phyloP scores from a whole-genome alignment of 805 yeast genomes.

The Barnettozyma sucrosica region DNA sequence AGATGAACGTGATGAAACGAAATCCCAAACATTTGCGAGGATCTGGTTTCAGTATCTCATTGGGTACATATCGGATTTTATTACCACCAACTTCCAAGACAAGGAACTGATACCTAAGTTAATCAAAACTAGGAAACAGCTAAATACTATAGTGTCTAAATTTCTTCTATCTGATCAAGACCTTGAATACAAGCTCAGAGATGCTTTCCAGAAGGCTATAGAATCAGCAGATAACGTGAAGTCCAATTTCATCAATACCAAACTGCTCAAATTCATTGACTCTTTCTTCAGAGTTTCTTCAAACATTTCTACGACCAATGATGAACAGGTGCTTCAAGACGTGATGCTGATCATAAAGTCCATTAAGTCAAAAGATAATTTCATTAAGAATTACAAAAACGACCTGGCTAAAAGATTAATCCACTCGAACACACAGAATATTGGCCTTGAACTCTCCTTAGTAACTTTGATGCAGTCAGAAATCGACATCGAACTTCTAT shows the following conservation, averaged over 20 bases:
- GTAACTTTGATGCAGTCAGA: conserved; percentile 11
- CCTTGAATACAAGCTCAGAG: conserved; percentile 19
- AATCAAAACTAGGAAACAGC: conserved; percentile 16
- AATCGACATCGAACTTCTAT: conserved; percentile 13
- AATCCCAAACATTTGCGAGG: neutral
- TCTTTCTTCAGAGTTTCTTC: conserved; percentile 12
- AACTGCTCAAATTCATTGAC: conserved; percentile 17
- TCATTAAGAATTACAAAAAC: conserved; percentile 16
- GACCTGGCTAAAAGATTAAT: conserved; percentile 21
- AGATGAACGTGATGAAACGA: neutral
- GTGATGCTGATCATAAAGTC: conserved; percentile 18
- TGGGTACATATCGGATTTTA: conserved; percentile 7
- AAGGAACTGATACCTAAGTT: conserved; percentile 10
- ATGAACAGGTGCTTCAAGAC: conserved; percentile 8
- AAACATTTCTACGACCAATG: neutral
- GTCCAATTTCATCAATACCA: conserved; percentile 8
- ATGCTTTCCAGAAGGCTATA: conserved; percentile 17
- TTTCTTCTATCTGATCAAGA: conserved; percentile 10
- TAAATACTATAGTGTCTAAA: conserved; percentile 6
- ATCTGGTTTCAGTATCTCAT: conserved; percentile 16
- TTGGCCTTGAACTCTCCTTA: conserved; percentile 10
- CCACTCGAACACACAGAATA: conserved; percentile 7
- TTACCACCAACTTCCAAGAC: conserved; percentile 7
- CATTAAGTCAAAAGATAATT: conserved; percentile 18
- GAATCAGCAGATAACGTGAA: conserved; percentile 3